Evolutionary conservation across 768 basidiomycete species (phyloP), one percentile per base, ranked within the genome.

Genomic region (Boletus vinaceobasis): DNA sequence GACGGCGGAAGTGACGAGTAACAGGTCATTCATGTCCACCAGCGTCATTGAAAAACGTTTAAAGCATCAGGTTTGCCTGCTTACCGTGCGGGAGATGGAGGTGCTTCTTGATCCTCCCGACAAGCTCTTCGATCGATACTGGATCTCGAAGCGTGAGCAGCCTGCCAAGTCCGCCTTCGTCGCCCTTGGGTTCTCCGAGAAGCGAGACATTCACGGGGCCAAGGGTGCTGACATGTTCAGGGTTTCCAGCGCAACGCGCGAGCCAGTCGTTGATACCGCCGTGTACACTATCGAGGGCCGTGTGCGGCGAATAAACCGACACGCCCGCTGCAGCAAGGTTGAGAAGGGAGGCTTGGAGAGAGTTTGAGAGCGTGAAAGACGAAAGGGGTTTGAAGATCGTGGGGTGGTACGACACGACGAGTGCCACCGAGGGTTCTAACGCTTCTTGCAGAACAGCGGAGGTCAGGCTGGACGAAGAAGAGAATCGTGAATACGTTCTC

Each of bases 191-290:
- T 63, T 75, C 46, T 62, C 73, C 54, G 65, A 72, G 52, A 81
- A 67, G 63, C 32, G 75, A 51, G 71, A 63, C 58, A 26, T 60
- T 43, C 43, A 62, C 55, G 40, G 63, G 56, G 38, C 40, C 54
- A 55, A 56, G 73, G 5, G 71, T 73, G 39, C 62, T 68, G 17
- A 58, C 71, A 19, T 63, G 50, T 29, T 64, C 65, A 7, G 61
- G 58, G 45, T 71, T 73, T 57, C 82, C 71, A 33, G 81, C 67
- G 35, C 79, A 82, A 67, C 74, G 65, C 1, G 84, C 88, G 15
- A 94, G 80, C 90, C 90, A 97, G 71, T 95, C 93, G 65, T 96
- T 97, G 50, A 96, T 82, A 0, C 96, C 95, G 6, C 82, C 89
- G 61, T 81, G 79, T 1, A 90, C 84, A n/a, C 79, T 79, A 72